phyloP scores from a whole-genome alignment of 2,329 filamentous ascomycete species.

The Metarhizium rileyi region DNA sequence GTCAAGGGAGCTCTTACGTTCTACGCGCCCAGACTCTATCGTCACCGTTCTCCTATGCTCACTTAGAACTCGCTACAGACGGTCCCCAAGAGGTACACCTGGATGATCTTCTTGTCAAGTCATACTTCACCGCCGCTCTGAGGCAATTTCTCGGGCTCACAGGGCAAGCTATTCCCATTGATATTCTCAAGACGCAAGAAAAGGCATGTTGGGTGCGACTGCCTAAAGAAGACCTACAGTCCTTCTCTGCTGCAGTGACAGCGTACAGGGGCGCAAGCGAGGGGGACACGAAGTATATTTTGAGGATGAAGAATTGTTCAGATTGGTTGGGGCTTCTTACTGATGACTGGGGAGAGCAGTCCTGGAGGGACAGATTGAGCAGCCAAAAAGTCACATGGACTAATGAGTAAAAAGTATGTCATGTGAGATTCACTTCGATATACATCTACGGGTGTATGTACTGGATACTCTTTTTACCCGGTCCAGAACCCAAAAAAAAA shows the following conservation, averaged over 20 bases:
- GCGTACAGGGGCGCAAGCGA: constrained; percentile 47
- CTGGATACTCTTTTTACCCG: constrained; percentile 2
- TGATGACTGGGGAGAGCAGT: constrained; percentile 29
- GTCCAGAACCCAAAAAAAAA: constrained; percentile 3
- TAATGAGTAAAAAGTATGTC: constrained; percentile 11
- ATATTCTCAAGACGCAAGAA: constrained; percentile 54
- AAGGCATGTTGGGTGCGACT: constrained; percentile 54
- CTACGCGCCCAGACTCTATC: constrained; percentile 43
- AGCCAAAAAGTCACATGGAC: constrained; percentile 15
- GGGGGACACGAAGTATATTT: constrained; percentile 34
- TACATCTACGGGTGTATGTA: constrained; percentile 10
- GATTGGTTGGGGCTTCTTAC: constrained; percentile 55
- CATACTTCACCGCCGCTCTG: constrained; percentile 54
- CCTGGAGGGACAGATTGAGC: constrained; percentile 36
- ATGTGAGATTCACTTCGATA: neutral
- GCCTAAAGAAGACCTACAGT: constrained; percentile 48
- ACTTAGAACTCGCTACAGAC: constrained; percentile 37
- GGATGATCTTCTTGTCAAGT: constrained; percentile 52
- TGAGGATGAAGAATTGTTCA: constrained; percentile 48
- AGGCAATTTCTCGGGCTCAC: constrained; percentile 60
- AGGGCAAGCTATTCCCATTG: constrained; percentile 57
- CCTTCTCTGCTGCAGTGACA: constrained; percentile 54
- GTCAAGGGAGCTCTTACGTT: constrained; percentile 33
- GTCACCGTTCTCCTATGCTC: constrained; percentile 47
- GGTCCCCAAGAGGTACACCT: constrained; percentile 24